A percentile compares a stretch with the other conserved stretches of the same genome.
Conservation (phyloP, 768 basidiomycete genomes). For the Trichaptum fuscoviolaceum region DNA sequence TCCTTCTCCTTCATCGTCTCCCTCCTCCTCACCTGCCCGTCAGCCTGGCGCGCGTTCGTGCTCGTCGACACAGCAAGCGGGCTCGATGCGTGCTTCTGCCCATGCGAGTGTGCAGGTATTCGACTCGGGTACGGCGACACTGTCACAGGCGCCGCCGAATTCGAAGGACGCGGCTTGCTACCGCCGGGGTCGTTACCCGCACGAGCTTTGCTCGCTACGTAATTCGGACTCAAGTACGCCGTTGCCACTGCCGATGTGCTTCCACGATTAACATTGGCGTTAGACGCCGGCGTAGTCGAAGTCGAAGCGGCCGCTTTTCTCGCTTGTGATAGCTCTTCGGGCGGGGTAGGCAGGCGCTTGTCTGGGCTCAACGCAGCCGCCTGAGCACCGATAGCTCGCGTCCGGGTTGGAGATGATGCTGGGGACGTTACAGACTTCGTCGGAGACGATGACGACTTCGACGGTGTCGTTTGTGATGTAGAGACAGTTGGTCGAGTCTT, state of each 20-base stretch:
- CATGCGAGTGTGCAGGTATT: background rate
- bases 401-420: background rate
- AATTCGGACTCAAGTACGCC: background rate
- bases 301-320: background rate
- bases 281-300: background rate
- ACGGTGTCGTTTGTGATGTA: background rate
- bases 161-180: background rate
- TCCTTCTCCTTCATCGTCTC: background rate
- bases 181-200: background rate
- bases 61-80: background rate
- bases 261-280: background rate
- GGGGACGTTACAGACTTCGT: background rate
- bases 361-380: background rate
- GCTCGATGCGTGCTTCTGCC: background rate
- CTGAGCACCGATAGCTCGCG: background rate
- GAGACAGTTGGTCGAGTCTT: background rate
- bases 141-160: background rate
- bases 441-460: background rate
- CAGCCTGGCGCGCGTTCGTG: background rate
- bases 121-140: background rate
- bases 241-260: background rate
- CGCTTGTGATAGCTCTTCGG: background rate
- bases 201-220: background rate
- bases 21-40: background rate
- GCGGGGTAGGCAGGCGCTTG: background rate